Conservation (phyloP, 2,329 filamentous ascomycete genomes). For the Colletotrichum eleusines region DNA sequence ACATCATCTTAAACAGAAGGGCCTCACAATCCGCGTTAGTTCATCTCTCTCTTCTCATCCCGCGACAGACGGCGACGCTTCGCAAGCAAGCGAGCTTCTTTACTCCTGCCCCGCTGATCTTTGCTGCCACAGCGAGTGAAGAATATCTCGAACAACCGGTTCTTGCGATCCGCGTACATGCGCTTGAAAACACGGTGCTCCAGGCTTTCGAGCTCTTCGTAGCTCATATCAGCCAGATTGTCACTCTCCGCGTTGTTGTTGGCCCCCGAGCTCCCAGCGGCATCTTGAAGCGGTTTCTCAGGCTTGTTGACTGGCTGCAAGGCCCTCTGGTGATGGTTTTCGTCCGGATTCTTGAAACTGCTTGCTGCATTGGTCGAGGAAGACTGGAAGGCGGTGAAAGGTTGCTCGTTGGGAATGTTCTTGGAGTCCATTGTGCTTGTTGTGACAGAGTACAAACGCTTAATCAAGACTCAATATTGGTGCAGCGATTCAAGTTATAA, state of each 20-base stretch:
- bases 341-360: neutral
- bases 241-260: neutral
- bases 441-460: no score
- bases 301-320: neutral
- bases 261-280: neutral
- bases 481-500: accelerated
- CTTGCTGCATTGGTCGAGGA: neutral
- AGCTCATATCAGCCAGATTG: neutral
- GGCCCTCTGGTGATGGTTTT: neutral
- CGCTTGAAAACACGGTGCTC: neutral
- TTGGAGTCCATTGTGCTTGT: neutral
- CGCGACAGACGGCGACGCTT: neutral
- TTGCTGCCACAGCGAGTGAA: neutral
- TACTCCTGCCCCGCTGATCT: neutral
- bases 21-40: no score
- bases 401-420: neutral
- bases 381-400: neutral
- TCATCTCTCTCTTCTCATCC: neutral
- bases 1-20: neutral
- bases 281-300: no score
- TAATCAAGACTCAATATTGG: no score
- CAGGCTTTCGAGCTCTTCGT: neutral
- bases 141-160: neutral
- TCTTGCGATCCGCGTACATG: neutral
- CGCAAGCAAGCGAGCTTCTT: neutral